Evolutionary conservation across 148 eudicot species (phyloP).

Genomic region (Rhododendron kiyosumense): DNA sequence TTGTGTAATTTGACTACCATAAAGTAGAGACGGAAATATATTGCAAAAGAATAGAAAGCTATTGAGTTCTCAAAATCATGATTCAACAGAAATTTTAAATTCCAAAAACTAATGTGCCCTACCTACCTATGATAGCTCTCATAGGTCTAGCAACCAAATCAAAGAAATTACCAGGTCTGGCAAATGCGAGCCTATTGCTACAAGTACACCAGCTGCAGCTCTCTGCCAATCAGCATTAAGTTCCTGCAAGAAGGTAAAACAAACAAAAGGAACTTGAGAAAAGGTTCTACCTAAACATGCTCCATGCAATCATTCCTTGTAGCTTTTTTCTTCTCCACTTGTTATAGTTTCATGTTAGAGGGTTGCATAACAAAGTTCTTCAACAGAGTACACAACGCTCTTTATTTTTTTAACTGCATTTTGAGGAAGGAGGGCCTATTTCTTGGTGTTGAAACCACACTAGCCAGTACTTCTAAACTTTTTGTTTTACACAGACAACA

Average conservation of each 20-base stretch:
- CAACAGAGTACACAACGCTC: background rate
- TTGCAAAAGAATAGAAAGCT: background rate
- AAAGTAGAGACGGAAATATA: background rate
- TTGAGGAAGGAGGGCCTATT: background rate
- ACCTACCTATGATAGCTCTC: background rate
- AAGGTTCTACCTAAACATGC: background rate
- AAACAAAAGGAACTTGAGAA: background rate
- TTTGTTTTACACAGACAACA: background rate
- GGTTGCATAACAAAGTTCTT: background rate
- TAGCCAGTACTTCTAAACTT: background rate
- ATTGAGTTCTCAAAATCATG: background rate
- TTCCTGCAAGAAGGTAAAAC: conserved; percentile 46
- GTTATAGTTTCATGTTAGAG: background rate
- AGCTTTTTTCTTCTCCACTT: background rate
- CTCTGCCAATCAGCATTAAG: conserved; percentile 93
- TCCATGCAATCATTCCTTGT: background rate
- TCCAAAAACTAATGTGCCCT: background rate
- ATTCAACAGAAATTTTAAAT: background rate
- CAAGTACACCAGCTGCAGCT: conserved; percentile 84
- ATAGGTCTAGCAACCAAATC: conserved; percentile 7
- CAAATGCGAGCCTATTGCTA: conserved; percentile 87
- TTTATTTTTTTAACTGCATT: background rate
- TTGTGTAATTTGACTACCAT: background rate
- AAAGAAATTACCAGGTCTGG: conserved; percentile 78
- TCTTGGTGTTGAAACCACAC: background rate